A percentile compares a stretch with the other conserved stretches of the same genome.
These are phyloP conservation scores for Saturnispora hagleri DNA, from an alignment of 805 yeast species.

Conservation along the genomic window DNA sequence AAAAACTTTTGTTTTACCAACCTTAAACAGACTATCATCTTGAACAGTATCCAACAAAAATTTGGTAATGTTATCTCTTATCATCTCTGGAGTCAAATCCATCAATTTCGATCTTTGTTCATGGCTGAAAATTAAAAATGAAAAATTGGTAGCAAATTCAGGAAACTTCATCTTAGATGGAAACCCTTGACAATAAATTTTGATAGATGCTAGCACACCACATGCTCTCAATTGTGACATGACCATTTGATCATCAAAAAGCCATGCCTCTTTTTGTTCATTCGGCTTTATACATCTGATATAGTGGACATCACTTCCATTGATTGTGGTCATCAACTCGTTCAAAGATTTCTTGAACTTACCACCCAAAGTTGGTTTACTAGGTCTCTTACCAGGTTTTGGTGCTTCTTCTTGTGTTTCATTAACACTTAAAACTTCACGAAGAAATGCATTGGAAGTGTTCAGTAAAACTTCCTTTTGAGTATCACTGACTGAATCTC, in stretches of 20 bases:
- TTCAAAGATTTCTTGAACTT: constrained; percentile 88
- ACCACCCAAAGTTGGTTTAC: constrained; percentile 90
- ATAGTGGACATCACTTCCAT: constrained; percentile 92
- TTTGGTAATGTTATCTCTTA: constrained; percentile 18
- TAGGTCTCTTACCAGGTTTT: constrained; percentile 30
- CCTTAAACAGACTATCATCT: constrained; percentile 64
- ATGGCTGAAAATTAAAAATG: constrained; percentile 62
- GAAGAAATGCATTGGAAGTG: constrained; percentile 57
- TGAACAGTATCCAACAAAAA: constrained; percentile 59
- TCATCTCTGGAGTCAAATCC: constrained; percentile 1
- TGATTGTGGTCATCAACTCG: constrained; percentile 86
- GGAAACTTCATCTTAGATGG: constrained; percentile 94
- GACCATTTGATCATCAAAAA: constrained; percentile 91
- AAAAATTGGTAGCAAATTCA: constrained; percentile 86
- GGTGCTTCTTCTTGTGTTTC: constrained; percentile 37
- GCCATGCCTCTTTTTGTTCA: constrained; percentile 91
- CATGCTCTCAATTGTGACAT: constrained; percentile 93
- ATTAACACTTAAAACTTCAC: constrained; percentile 53
- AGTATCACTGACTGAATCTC: constrained; percentile 96
- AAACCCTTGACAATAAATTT: constrained; percentile 96
- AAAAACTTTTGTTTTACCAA: constrained; percentile 89
- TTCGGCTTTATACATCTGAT: constrained; percentile 97
- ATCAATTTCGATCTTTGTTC: constrained; percentile 42
- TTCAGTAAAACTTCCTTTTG: constrained; percentile 75
- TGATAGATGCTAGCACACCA: constrained; percentile 94